A percentile compares a stretch with the other conserved stretches of the same genome.
phyloP scores from a whole-genome alignment of 31 red algal species.

The Bonnemaisonia californica region DNA sequence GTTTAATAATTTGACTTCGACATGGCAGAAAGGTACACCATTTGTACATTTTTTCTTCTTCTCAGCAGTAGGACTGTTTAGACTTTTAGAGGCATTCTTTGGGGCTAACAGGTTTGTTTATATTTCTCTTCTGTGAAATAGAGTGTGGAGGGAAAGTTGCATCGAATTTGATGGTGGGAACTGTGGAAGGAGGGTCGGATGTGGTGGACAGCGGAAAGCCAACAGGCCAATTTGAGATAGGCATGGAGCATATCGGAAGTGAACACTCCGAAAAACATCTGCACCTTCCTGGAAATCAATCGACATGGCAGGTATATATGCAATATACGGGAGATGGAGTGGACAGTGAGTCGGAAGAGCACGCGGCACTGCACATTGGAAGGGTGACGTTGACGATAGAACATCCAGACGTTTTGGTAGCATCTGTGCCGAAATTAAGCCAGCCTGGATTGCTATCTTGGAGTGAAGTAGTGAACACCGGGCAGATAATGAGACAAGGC shows the following conservation, averaged over 20 bases:
- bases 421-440: conserved; percentile 28
- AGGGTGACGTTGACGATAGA: conserved; percentile 69
- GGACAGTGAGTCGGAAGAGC: conserved; percentile 20
- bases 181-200: conserved; percentile 34
- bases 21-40: conserved; percentile 69
- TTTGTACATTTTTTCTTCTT: background rate
- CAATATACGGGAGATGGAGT: conserved; percentile 1
- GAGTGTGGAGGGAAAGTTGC: conserved; percentile 66
- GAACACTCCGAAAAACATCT: conserved; percentile 71
- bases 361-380: conserved; percentile 62
- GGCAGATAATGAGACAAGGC: conserved; percentile 39
- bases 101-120: background rate
- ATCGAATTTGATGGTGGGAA: conserved; percentile 53
- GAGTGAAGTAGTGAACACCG: conserved; percentile 27
- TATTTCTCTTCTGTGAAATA: background rate
- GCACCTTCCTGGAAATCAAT: conserved; percentile 76
- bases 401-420: conserved; percentile 28
- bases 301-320: conserved; percentile 63
- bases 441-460: conserved; percentile 22
- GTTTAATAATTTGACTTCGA: conserved; percentile 66
- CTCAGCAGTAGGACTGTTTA: background rate
- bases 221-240: conserved; percentile 52
- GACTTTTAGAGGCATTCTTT: background rate
- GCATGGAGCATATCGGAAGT: conserved; percentile 66
- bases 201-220: conserved; percentile 64